These are phyloP conservation scores for Xylaria digitata DNA, from an alignment of 2,329 filamentous ascomycete genomes.

Conservation along the genomic window DNA sequence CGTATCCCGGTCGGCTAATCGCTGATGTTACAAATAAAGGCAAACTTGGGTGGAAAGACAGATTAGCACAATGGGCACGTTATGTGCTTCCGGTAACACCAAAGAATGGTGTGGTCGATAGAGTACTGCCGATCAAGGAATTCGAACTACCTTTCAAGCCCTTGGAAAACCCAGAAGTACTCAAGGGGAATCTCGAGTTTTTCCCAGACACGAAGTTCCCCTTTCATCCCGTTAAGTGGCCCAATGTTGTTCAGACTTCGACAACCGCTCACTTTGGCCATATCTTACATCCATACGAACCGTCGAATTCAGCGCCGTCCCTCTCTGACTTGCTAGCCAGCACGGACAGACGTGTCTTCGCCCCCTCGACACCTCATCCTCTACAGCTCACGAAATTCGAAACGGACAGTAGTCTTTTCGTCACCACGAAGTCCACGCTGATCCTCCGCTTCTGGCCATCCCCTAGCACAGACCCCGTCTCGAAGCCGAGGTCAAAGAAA, in stretches of 20 bases:
- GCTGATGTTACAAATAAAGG: conserved; percentile 44
- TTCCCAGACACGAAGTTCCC: conserved; percentile 25
- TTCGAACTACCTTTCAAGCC: conserved; percentile 42
- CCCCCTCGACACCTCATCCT: conserved; percentile 61
- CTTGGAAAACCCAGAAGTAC: conserved; percentile 2
- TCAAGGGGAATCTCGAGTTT: neutral
- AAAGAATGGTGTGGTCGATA: neutral
- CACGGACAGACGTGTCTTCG: conserved; percentile 54
- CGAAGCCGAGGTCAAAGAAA: conserved; percentile 8
- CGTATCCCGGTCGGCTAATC: conserved; percentile 49
- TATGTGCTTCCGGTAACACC: conserved; percentile 43
- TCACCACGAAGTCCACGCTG: conserved; percentile 50
- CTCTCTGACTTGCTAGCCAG: conserved; percentile 37
- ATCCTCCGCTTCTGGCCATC: conserved; percentile 61
- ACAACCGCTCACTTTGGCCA: conserved; percentile 64
- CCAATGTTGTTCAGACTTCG: conserved; percentile 36
- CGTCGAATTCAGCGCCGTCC: conserved; percentile 24
- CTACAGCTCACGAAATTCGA: conserved; percentile 54
- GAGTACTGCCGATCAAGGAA: conserved; percentile 25
- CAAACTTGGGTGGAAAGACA: conserved; percentile 55
- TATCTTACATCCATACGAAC: conserved; percentile 52
- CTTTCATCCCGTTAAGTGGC: conserved; percentile 43
- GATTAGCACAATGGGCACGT: conserved; percentile 51
- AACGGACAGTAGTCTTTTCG: conserved; percentile 39
- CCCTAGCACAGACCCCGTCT: conserved; percentile 29